Conservation (phyloP, 495 filamentous ascomycete genomes). For the Tuber borchii region DNA sequence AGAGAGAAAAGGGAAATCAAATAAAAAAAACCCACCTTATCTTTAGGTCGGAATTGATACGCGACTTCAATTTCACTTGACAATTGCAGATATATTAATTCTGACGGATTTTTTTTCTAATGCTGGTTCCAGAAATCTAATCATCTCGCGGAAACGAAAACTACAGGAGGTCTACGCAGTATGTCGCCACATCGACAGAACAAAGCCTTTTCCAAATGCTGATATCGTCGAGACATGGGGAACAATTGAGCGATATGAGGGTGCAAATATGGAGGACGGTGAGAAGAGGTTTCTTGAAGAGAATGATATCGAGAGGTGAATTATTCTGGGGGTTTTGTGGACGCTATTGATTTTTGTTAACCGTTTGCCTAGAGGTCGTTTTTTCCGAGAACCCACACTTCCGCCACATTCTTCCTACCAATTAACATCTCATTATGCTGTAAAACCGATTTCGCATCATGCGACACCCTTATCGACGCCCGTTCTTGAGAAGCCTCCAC, state of each 20-base stretch:
- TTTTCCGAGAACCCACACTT: constrained; percentile 36
- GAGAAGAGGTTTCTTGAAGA: constrained; percentile 40
- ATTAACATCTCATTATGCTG: constrained; percentile 16
- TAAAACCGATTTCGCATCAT: constrained; percentile 10
- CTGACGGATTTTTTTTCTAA: neutral
- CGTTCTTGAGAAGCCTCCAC: constrained; percentile 12
- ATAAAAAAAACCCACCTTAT: neutral
- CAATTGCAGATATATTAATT: neutral
- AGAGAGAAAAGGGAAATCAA: neutral
- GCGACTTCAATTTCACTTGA: neutral
- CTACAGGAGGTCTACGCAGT: constrained; percentile 40
- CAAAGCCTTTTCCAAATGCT: constrained; percentile 31
- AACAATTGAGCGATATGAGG: constrained; percentile 33
- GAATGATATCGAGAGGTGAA: constrained; percentile 40
- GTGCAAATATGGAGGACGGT: constrained; percentile 31
- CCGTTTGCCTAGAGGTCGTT: constrained; percentile 25
- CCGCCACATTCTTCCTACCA: constrained; percentile 30
- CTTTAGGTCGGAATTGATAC: neutral
- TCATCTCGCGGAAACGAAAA: constrained; percentile 41
- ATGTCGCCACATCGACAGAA: constrained; percentile 31
- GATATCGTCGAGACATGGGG: constrained; percentile 35
- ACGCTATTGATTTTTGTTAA: constrained; percentile 7
- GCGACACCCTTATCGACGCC: constrained; percentile 11
- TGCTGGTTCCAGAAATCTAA: constrained; percentile 21
- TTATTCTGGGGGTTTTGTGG: neutral